These are phyloP conservation scores for Paecilomyces sp. DNA, from an alignment of 2,329 filamentous ascomycete species.

Conservation along the genomic window DNA sequence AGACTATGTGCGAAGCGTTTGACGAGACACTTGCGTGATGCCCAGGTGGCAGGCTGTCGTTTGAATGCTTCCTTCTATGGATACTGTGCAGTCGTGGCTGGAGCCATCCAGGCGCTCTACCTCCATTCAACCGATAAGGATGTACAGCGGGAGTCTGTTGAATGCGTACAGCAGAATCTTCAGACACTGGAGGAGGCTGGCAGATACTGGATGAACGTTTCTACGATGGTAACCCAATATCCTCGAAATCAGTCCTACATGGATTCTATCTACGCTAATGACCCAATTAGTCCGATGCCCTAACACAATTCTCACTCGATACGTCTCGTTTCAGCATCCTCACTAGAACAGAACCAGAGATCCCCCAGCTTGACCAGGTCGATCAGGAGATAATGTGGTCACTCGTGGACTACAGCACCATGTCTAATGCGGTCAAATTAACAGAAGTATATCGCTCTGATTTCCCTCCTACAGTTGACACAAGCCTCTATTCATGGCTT, in stretches of 20 bases:
- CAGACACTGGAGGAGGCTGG: neutral
- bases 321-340: neutral
- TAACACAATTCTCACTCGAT: neutral
- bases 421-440: neutral
- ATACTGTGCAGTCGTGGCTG: neutral
- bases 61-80: neutral
- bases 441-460: neutral
- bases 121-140: neutral
- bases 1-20: neutral
- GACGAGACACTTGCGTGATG: neutral
- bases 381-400: neutral
- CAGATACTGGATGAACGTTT: neutral
- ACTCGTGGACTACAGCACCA: neutral
- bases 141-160: neutral
- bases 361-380: neutral
- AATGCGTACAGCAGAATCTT: neutral
- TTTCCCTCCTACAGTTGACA: neutral
- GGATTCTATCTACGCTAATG: neutral
- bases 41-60: neutral
- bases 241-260: neutral
- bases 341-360: neutral
- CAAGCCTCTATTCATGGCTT: neutral
- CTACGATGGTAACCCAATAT: neutral
- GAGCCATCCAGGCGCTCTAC: neutral
- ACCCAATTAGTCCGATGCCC: neutral